Evolutionary conservation across 441 rosid species (phyloP), one percentile per base, ranked within the genome.

Genomic region (Adansonia gregorii): DNA sequence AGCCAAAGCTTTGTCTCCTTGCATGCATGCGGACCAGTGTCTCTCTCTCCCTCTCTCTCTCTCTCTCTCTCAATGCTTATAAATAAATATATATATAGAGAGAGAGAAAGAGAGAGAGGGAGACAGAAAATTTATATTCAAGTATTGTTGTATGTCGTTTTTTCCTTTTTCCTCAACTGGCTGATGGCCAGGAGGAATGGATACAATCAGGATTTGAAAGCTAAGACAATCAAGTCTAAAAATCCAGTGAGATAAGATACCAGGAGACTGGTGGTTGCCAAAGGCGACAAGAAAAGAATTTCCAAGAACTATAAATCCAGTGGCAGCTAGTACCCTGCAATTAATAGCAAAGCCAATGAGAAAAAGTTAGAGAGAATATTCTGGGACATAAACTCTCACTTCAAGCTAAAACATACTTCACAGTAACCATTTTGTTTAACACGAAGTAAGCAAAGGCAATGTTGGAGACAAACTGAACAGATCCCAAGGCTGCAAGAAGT

Each of bases 231-330:
- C 46, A 75, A 64, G 11, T 31, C 49, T 31, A 60, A 60, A 51
- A 64, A 52, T 51, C 15, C 66, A 75, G 60, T 67, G 35, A 74
- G 82, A 72, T 69, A 54, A 59, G 19, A n/a, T 90, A 93, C 99
- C 99, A 70, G 99, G 99, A 74, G 99, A 95, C 79, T 95, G 98
- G 66, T 95, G 99, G 81, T 93, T 95, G 78, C 99, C 98, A 82
- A 93, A 95, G 72, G 98, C 93, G 77, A 95, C 99, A 52, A 95
- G 97, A 84, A 92, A 95, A 82, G 89, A 83, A 78, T 93, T 95
- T 80, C 99, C 99, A 61, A 95, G 93, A 85, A 95, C 98, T 78
- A 95, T 92, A 80, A 95, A 95, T 67, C 93, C 88, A 59, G 99
- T 95, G 31, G 99, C 99, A 75, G 86, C 90, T 72, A 95, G 89